phyloP scores from a whole-genome alignment of 768 basidiomycete genomes.

The Sistotremastrum niveocremeum region DNA sequence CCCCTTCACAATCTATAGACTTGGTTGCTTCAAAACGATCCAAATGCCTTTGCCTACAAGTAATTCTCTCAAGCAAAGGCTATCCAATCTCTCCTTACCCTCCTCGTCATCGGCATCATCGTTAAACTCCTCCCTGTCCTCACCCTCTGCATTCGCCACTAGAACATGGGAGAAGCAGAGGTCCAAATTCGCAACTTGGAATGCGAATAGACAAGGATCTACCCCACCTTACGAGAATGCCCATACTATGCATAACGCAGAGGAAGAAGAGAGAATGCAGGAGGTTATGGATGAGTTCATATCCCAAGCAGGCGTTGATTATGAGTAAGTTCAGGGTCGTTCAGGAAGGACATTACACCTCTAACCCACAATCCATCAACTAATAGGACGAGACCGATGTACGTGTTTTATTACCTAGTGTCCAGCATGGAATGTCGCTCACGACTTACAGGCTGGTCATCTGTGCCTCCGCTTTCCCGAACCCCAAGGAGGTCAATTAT shows the following conservation, averaged over 20 bases:
- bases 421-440: neutral
- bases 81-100: constrained; percentile 8
- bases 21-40: too few species aligned
- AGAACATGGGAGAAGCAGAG: constrained; percentile 38
- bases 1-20: too few species aligned
- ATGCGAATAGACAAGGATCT: constrained; percentile 1
- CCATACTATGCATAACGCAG: constrained; percentile 10
- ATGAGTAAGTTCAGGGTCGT: constrained; percentile 43
- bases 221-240: neutral
- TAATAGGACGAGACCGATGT: constrained; percentile 76
- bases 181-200: constrained; percentile 12
- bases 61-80: constrained; percentile 10
- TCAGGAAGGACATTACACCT: neutral
- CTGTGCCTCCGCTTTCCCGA: constrained; percentile 47
- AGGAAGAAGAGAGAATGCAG: constrained; percentile 34
- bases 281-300: constrained; percentile 60
- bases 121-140: neutral
- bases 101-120: constrained; percentile 5
- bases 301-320: constrained; percentile 83
- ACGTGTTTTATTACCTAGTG: constrained; percentile 18
- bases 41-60: too few species aligned
- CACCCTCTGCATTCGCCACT: constrained; percentile 23
- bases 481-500: constrained; percentile 63
- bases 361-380: constrained; percentile 4
- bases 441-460: neutral